Conservation (phyloP, 2,329 filamentous ascomycete species). For the Colletotrichum higginsianum region DNA sequence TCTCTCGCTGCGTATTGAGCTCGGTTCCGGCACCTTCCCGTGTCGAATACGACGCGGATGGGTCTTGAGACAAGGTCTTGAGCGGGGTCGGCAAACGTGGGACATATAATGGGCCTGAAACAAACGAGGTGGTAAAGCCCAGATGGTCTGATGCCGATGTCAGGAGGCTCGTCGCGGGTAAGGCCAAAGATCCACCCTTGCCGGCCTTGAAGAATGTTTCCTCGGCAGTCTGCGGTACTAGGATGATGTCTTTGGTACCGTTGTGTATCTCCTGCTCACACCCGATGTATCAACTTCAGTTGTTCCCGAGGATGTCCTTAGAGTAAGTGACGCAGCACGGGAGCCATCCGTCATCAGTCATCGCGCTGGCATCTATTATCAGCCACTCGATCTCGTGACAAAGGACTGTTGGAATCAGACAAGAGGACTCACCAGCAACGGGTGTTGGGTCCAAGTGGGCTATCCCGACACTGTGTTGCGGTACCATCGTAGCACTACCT, state of each 20-base stretch:
- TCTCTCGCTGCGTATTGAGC: no score
- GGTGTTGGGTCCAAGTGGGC: background rate
- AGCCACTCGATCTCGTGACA: background rate
- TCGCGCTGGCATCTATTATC: background rate
- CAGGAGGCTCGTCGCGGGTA: no score
- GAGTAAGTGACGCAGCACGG: background rate
- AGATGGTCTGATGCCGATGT: no score
- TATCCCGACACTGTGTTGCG: background rate
- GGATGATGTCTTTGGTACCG: background rate
- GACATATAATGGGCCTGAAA: no score
- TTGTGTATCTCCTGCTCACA: background rate
- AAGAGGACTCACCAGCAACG: background rate
- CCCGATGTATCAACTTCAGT: background rate
- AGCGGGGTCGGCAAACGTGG: background rate
- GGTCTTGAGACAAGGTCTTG: background rate
- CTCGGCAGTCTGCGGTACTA: background rate
- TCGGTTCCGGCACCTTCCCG: no score
- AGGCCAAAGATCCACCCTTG: no score
- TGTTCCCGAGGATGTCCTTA: background rate
- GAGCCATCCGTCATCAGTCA: background rate
- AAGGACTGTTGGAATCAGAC: no score
- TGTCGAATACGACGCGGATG: no score
- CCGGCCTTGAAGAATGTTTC: background rate
- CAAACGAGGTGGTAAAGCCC: no score
- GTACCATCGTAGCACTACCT: background rate